Conservation (phyloP, 768 basidiomycete species). For the Termitomyces sp. region DNA sequence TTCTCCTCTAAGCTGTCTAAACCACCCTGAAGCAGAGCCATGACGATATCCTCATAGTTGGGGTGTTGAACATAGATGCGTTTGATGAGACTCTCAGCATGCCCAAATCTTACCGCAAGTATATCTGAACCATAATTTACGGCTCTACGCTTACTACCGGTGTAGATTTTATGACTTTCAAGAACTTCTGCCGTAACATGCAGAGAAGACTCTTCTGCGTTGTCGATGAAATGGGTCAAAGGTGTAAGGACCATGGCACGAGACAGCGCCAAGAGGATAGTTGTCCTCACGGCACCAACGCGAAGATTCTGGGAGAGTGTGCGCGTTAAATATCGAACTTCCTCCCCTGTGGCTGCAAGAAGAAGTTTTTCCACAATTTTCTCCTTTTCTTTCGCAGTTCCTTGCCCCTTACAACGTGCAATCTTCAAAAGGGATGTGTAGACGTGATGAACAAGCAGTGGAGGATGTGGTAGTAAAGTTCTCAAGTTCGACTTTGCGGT, state of each 20-base stretch:
- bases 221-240: slow-evolving; percentile 20
- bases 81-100: slow-evolving; percentile 62
- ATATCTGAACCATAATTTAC: slow-evolving; percentile 27
- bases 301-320: slow-evolving; percentile 72
- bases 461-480: slow-evolving; percentile 68
- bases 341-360: slow-evolving; percentile 83
- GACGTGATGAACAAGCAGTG: slow-evolving; percentile 57
- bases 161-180: background rate
- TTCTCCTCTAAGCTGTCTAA: slow-evolving; percentile 51
- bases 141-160: slow-evolving; percentile 16
- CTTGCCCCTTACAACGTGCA: slow-evolving; percentile 63
- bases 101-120: slow-evolving; percentile 36
- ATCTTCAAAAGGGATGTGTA: slow-evolving; percentile 68
- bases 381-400: slow-evolving; percentile 72
- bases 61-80: slow-evolving; percentile 77
- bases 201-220: slow-evolving; percentile 12
- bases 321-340: slow-evolving; percentile 77
- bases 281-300: slow-evolving; percentile 84
- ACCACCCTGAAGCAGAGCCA: slow-evolving; percentile 54
- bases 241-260: slow-evolving; percentile 67
- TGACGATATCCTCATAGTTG: slow-evolving; percentile 64
- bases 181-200: slow-evolving; percentile 24
- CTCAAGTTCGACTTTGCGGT: slow-evolving; percentile 73
- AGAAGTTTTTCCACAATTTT: slow-evolving; percentile 75
- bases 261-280: slow-evolving; percentile 76